Evolutionary conservation across 2,329 filamentous ascomycete species (phyloP), one percentile per base, ranked within the genome.

Genomic region (Cladosporium sp.): DNA sequence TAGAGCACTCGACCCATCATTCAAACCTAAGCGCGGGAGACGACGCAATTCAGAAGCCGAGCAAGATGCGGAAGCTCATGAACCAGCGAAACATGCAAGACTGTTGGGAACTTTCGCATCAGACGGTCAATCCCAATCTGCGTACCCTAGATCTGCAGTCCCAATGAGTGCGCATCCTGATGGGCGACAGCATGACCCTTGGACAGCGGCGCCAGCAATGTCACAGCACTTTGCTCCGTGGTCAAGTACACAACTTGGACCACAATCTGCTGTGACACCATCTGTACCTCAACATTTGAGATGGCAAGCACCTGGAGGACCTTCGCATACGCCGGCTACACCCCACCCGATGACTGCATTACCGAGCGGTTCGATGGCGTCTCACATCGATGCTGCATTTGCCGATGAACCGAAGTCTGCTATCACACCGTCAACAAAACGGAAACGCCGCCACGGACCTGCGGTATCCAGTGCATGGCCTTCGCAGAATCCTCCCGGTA

Each of bases 381-480:
- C 61, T 4, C 71, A 72, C 47, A 70, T 73, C 6, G 70, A 74
- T 58, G 64, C 64, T 47, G 73, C 73, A 43, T 73, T 75, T 50
- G 72, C 77, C 15, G 56, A 54, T 41, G 85, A 89, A 56, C 86
- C 88, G 8, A 83, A 78, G 43, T 90, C 89, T 1, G 87, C 88
- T 3, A 75, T 88, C n/a, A 87, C 85, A 3, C 83, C 85, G 1
- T 82, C 79, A 41, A 63, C 69, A 11, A 68, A 68, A 30, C 84
- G 77, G 55, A 68, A 79, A 49, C 76, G 85, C 50, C 80, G 88
- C 3, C 87, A 95, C 65, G 90, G 90, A 0, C 87, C 89, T 0
- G 89, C 88, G 6, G 89, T 96, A 0, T 96, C 90, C 1, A 96
- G 90, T 8, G 91, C 91, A 1, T 96, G 91, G 91, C 83, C 50